A percentile compares a stretch with the other conserved stretches of the same genome.
These are phyloP conservation scores for Bruguiera hainesii DNA, from an alignment of 441 rosid species.

Conservation along the genomic window DNA sequence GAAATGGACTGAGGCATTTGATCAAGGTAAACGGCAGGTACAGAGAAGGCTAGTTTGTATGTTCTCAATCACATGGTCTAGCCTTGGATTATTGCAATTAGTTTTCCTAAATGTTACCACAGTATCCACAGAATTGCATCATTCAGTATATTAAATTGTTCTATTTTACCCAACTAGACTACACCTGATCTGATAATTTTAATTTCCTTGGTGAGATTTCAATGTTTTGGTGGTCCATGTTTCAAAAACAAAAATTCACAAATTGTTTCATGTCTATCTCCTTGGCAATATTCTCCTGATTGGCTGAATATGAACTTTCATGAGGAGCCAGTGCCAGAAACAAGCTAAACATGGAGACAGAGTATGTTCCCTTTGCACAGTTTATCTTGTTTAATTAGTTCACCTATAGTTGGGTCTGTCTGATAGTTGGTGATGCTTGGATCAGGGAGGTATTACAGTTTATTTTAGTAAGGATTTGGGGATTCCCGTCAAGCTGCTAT, in stretches of 20 bases:
- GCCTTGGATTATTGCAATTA: background rate
- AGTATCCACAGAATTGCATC: background rate
- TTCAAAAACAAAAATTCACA: background rate
- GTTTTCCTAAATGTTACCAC: conserved; percentile 4
- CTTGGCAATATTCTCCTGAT: conserved; percentile 23
- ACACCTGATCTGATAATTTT: background rate
- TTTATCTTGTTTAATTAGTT: conserved; percentile 18
- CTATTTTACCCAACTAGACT: background rate
- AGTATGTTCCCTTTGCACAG: conserved; percentile 49
- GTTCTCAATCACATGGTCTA: conserved; percentile 9
- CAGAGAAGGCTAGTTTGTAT: conserved; percentile 17
- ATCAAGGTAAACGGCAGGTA: conserved; percentile 94
- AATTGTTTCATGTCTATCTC: conserved; percentile 16
- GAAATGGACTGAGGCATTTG: conserved; percentile 96
- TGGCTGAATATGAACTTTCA: conserved; percentile 74
- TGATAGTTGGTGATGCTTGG: background rate
- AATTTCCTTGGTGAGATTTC: background rate
- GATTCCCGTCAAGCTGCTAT: no score
- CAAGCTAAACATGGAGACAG: conserved; percentile 71
- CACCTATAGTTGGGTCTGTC: background rate
- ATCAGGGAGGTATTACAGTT: background rate
- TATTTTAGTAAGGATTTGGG: no score
- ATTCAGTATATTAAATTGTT: background rate
- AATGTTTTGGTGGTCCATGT: background rate
- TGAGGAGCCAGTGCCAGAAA: conserved; percentile 59